Evolutionary conservation across 2,329 filamentous ascomycete genomes (phyloP).

Genomic region (Stagonosporopsis rhizophila): DNA sequence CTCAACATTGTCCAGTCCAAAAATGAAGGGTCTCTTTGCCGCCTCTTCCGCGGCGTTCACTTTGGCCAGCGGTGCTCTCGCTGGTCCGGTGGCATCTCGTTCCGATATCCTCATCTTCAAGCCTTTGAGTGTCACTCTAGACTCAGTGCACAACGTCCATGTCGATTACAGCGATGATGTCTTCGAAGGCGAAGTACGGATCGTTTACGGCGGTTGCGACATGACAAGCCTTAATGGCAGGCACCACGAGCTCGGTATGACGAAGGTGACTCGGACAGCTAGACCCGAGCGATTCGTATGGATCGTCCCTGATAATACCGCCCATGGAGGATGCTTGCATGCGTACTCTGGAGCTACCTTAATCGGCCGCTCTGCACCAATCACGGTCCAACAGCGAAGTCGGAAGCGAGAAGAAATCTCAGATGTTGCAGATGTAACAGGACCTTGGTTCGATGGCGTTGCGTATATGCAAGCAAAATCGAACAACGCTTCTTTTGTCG

Average conservation of each 20-base stretch:
- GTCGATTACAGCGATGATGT: slow-evolving; percentile 51
- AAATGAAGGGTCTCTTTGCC: slow-evolving; percentile 39
- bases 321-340: slow-evolving; percentile 53
- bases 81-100: slow-evolving; percentile 27
- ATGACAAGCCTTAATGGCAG: slow-evolving; percentile 43
- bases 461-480: slow-evolving; percentile 63
- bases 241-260: slow-evolving; percentile 55
- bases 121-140: slow-evolving; percentile 44
- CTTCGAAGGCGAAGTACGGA: slow-evolving; percentile 54
- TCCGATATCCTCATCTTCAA: slow-evolving; percentile 43
- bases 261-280: slow-evolving; percentile 41
- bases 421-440: slow-evolving; percentile 61
- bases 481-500: slow-evolving; percentile 60
- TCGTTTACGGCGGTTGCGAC: slow-evolving; percentile 57
- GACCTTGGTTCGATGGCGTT: slow-evolving; percentile 72
- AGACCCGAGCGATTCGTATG: slow-evolving; percentile 58
- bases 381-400: slow-evolving; percentile 48
- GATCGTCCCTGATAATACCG: slow-evolving; percentile 53
- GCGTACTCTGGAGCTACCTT: slow-evolving; percentile 52
- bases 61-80: slow-evolving; percentile 31
- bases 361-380: slow-evolving; percentile 53
- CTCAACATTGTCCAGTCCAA: slow-evolving; percentile 10
- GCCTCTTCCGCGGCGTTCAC: slow-evolving; percentile 36
- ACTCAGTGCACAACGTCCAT: slow-evolving; percentile 59
- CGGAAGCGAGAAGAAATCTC: slow-evolving; percentile 50